Evolutionary conservation across 2,329 filamentous ascomycete species (phyloP), one percentile per base, ranked within the genome.

Genomic region (Penicillium sp.): DNA sequence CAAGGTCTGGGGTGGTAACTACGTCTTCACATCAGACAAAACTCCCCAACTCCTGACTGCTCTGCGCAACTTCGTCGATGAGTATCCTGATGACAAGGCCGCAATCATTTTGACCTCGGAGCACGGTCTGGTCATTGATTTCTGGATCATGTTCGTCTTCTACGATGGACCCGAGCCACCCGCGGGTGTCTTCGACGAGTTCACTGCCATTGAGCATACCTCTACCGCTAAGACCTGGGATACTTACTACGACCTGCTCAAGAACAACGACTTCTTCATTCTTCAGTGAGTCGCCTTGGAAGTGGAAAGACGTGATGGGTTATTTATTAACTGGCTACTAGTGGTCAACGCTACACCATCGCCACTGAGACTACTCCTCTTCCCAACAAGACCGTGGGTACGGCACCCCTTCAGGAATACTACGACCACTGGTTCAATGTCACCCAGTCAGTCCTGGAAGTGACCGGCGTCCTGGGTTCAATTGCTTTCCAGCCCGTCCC

Each of bases 141-240:
- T 81, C 18, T 86, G 83, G 82, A 77, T 84, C 54, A 69, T 88
- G 55, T 87, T 87, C 68, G 66, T 85, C 34, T 87, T 85, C 72
- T 87, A 87, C 67, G 82, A 88, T 66, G 85, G 82, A 1, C 77
- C 79, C 0, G 68, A 71, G 47, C 79, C 79, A 0, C 84, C 85
- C 0, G 63, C 72, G 1, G 79, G 74, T 4, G 77, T 82, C 2
- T 87, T 88, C 55, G 75, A 79, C 53, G 79, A 80, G 53, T 88
- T 88, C 67, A 78, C 79, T 2, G 73, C 73, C 38, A 74, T 83
- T 44, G 63, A 69, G 1, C 75, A 77, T 1, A 63, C 75, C 21
- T 80, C 83, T 62, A 78, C 70, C 16, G 75, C 73, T 47, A 77
- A 79, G 63, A 77, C 75, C 3, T 80, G 76, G 58, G 62, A 72